Conservation (phyloP, 148 eudicot genomes). For the Agrostemma githago region DNA sequence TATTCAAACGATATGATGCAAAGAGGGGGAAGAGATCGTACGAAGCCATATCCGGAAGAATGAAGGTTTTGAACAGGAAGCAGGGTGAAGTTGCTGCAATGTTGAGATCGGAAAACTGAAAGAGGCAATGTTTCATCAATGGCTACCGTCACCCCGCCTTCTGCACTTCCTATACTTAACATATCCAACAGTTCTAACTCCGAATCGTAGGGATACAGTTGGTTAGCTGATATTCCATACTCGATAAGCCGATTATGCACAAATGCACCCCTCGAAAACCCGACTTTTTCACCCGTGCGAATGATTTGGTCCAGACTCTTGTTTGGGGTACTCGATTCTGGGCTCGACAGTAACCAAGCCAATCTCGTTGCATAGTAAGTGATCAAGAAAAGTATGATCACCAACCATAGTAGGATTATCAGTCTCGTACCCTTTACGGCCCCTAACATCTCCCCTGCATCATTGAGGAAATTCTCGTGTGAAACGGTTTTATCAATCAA, state of each 20-base stretch:
- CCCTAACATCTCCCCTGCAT: slow-evolving; percentile 10
- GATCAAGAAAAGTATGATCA: background rate
- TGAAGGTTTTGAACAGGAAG: background rate
- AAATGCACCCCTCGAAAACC: background rate
- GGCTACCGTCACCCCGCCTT: background rate
- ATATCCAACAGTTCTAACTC: slow-evolving; percentile 1
- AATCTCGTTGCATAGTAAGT: slow-evolving; percentile 5
- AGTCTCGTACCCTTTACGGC: slow-evolving; percentile 6
- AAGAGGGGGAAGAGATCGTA: background rate
- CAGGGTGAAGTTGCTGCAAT: slow-evolving; percentile 1
- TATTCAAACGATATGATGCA: too few species aligned
- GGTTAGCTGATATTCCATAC: background rate
- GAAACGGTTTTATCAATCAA: too few species aligned
- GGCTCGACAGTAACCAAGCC: background rate
- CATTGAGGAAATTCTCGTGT: too few species aligned
- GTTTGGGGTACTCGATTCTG: background rate
- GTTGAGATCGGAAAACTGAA: background rate
- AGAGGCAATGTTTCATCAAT: slow-evolving; percentile 10
- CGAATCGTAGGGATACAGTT: slow-evolving; percentile 5
- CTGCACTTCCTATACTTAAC: background rate
- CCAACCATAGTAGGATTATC: slow-evolving; percentile 1
- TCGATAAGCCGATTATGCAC: background rate
- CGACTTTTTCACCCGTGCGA: background rate
- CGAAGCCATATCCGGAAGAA: slow-evolving; percentile 10
- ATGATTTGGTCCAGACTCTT: slow-evolving; percentile 7